Evolutionary conservation across 2,329 filamentous ascomycete species (phyloP).

Genomic region (Colletotrichum abscissum): DNA sequence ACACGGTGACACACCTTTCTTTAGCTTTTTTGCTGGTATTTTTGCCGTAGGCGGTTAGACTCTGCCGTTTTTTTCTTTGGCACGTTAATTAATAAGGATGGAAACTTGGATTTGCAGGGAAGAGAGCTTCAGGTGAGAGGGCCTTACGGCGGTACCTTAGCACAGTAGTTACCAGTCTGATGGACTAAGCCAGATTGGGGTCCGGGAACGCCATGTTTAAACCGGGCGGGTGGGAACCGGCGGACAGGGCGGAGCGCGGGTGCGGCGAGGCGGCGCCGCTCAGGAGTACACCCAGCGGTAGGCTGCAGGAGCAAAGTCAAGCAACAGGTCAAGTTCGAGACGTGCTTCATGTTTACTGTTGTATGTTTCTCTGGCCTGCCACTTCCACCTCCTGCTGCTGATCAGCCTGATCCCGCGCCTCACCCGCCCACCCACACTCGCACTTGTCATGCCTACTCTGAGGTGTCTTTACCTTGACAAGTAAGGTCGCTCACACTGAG

Average conservation of each 20-base stretch:
- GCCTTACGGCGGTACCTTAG: background rate
- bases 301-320: background rate
- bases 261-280: slow-evolving; percentile 6
- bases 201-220: slow-evolving; percentile 15
- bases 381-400: background rate
- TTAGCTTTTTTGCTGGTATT: background rate
- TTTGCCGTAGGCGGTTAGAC: slow-evolving; percentile 23
- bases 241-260: slow-evolving; percentile 33
- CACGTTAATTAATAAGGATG: slow-evolving; percentile 24
- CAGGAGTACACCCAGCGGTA: background rate
- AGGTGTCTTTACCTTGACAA: background rate
- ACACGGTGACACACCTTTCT: background rate
- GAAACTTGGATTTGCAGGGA: slow-evolving; percentile 20
- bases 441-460: background rate
- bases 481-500: background rate
- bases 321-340: background rate
- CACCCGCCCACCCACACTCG: background rate
- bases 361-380: background rate
- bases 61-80: background rate
- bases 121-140: background rate
- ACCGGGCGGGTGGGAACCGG: slow-evolving; percentile 4
- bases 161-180: background rate
- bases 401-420: background rate
- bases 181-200: slow-evolving; percentile 8
- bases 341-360: background rate